Base-by-base conservation (phyloP, 2,329 filamentous ascomycete genomes). In the Trichoderma sp. region DNA sequence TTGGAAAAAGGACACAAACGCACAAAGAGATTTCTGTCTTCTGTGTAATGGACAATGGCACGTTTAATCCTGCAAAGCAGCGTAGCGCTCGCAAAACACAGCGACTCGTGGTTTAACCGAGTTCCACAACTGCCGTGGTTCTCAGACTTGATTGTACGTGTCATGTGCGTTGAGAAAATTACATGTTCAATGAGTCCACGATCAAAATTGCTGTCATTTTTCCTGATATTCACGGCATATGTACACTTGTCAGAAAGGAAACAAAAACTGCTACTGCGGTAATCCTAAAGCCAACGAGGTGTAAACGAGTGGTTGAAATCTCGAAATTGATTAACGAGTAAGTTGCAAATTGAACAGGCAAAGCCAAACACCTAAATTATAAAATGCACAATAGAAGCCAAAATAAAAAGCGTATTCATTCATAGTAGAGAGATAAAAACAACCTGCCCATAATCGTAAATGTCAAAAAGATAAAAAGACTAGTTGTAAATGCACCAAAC, bases 401-500 rank as follows among this genome's bases (percentile, higher is more conserved):
- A 34, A 10, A 11, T n/a, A 16, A 49, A 46, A 54, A 66, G 51
- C 16, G 21, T 58, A 26, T 26, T 59, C 54, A 66, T 66, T 66
- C 51, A 51, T 51, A 66, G 49, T 55, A 64, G 60, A 64, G 54
- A 58, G 58, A n/a, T 43, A 43, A 58, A 46, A 59, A 59, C 52
- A 46, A 51, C 54, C 54, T 34, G 34, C 49, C 52, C 63, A 49
- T 49, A 58, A 59, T 66, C 54, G 64, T 59, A 51, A 43, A 43
- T 43, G 39, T 43, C 18, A 43, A 43, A 10, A 18, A 51, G 13
- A 66, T 65, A 28, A 59, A 51, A 11, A 34, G 37, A 49, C 21
- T 43, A 43, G 39, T 18, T n/a, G 39, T 43, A 55, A 43, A 24
- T 46, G 14, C 34, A 65, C 51, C 51, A 58, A 59, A 39, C 13